Percentiles rank a stretch among this genome's conserved stretches.
phyloP scores from a whole-genome alignment of 1,284 basidiomycete species.

The Cryptococcus hybrid region DNA sequence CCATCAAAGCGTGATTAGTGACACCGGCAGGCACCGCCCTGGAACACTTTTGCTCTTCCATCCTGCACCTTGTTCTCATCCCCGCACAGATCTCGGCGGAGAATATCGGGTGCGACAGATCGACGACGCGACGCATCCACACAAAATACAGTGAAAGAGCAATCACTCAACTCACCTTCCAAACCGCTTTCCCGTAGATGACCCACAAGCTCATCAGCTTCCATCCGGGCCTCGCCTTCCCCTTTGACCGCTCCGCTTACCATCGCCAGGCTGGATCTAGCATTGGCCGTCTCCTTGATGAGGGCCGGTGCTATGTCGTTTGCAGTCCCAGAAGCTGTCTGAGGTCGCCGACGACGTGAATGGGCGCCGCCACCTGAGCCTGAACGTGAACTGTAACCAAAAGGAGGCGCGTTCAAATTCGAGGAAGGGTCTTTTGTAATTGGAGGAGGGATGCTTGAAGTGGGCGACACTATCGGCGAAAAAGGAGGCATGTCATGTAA shows the following conservation, averaged over 20 bases:
- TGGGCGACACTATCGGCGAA: background rate
- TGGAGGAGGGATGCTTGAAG: background rate
- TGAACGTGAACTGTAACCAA: slow-evolving; percentile 8
- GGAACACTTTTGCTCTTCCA: background rate
- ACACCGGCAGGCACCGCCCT: too few relatives aligned
- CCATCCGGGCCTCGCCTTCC: slow-evolving; percentile 35
- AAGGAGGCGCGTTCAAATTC: slow-evolving; percentile 7
- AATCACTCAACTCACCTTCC: slow-evolving; percentile 39
- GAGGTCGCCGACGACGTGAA: slow-evolving; percentile 13
- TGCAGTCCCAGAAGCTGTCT: slow-evolving; percentile 12
- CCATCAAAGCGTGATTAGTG: too few relatives aligned
- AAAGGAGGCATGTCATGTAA: background rate
- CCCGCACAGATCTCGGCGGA: too few relatives aligned
- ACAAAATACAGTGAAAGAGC: background rate
- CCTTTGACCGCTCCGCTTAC: slow-evolving; percentile 5
- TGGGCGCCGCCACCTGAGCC: slow-evolving; percentile 1
- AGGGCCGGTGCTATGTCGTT: slow-evolving; percentile 3
- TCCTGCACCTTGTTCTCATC: background rate
- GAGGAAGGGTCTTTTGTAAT: background rate
- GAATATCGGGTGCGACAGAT: too few relatives aligned
- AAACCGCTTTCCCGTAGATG: slow-evolving; percentile 39
- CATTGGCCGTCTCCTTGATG: slow-evolving; percentile 1
- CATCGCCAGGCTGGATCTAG: slow-evolving; percentile 32
- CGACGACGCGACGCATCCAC: too few relatives aligned
- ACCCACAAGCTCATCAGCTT: slow-evolving; percentile 46